phyloP scores from a whole-genome alignment of 108 stramenopile species.

The Parietichytrium sp. region DNA sequence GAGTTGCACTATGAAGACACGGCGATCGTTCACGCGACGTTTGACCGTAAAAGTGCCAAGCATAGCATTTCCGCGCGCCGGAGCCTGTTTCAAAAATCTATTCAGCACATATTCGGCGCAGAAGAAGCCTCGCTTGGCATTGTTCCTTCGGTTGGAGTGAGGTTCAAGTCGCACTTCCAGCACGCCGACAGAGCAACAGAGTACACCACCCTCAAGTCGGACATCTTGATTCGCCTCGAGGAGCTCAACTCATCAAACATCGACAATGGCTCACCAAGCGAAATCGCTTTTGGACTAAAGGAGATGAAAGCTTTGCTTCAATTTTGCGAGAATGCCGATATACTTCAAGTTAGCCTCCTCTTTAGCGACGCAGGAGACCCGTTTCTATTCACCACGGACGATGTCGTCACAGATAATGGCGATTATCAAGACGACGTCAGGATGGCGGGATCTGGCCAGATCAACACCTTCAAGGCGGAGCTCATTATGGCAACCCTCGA shows the following conservation, averaged over 20 bases:
- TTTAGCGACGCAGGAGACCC: neutral
- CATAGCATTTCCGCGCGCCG: neutral
- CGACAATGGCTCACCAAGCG: neutral
- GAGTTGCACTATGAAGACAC: conserved; percentile 37
- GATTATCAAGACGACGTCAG: no score
- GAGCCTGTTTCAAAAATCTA: neutral
- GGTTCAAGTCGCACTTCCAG: neutral
- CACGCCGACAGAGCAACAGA: conserved; percentile 12
- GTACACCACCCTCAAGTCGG: neutral
- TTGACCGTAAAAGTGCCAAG: neutral
- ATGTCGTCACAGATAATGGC: no score
- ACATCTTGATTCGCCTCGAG: neutral
- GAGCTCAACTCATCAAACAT: neutral
- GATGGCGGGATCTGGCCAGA: neutral
- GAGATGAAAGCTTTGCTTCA: conserved; percentile 20
- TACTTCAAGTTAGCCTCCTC: neutral
- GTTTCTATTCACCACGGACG: conserved; percentile 21
- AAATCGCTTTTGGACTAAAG: conserved; percentile 30
- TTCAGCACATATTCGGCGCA: neutral
- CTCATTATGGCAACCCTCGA: conserved; percentile 20
- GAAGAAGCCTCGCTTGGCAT: neutral
- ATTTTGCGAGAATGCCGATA: neutral
- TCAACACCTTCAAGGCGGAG: conserved; percentile 35
- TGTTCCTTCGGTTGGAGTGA: neutral
- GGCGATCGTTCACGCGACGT: conserved; percentile 10